phyloP scores from a whole-genome alignment of 2,329 filamentous ascomycete species.

The Aspergillus aculeatus region DNA sequence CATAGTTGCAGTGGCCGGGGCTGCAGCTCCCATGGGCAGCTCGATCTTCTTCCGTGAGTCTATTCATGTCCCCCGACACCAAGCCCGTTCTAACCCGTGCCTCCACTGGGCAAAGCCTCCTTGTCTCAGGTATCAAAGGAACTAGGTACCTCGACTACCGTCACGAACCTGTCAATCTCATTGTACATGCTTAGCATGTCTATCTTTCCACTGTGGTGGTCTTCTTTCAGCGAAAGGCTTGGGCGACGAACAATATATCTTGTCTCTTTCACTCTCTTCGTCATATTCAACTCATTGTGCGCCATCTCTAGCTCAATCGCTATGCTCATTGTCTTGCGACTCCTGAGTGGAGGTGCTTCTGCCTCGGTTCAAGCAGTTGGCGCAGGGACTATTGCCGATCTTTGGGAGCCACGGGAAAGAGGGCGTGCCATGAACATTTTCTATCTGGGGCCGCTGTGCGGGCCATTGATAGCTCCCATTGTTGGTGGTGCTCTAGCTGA shows the following conservation, averaged over 20 bases:
- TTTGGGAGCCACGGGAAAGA: conserved; percentile 72
- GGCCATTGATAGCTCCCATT: conserved; percentile 73
- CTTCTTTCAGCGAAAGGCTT: conserved; percentile 69
- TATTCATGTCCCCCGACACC: not conserved
- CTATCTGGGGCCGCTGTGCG: conserved; percentile 74
- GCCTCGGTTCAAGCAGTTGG: conserved; percentile 81
- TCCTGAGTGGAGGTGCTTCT: conserved; percentile 71
- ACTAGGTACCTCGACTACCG: conserved; percentile 61
- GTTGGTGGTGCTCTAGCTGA: conserved; percentile 72
- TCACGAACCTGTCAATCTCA: conserved; percentile 73
- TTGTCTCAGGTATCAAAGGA: conserved; percentile 63
- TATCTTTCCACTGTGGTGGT: conserved; percentile 86
- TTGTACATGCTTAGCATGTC: conserved; percentile 81
- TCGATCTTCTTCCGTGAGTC: conserved; percentile 76
- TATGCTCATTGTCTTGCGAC: conserved; percentile 75
- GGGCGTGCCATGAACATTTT: conserved; percentile 81
- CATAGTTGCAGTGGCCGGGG: conserved; percentile 72
- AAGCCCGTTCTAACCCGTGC: not conserved
- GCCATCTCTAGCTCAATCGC: conserved; percentile 67
- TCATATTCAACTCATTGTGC: conserved; percentile 67
- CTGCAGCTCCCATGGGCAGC: conserved; percentile 78
- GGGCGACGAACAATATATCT: conserved; percentile 79
- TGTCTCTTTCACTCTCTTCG: conserved; percentile 69
- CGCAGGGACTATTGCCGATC: conserved; percentile 77
- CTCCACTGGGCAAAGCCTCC: conserved; percentile 55